Percentiles rank a stretch among this genome's conserved stretches.
Evolutionary conservation across 768 basidiomycete genomes (phyloP).

Genomic region (Hemileccinum rubropunctum): DNA sequence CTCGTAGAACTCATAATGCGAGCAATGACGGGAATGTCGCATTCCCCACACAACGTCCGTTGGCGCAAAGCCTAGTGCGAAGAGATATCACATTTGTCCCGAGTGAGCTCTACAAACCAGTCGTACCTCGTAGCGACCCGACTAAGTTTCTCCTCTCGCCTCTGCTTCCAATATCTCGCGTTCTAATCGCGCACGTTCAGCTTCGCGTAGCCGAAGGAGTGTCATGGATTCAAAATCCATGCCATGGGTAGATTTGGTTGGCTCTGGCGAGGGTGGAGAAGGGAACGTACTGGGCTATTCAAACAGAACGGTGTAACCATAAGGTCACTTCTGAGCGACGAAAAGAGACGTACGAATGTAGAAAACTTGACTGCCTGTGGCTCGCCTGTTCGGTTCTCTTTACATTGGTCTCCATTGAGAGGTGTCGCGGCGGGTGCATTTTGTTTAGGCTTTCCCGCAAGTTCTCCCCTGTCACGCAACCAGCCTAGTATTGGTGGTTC

Average conservation of each 20-base stretch:
- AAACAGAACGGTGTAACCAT: slow-evolving; percentile 7
- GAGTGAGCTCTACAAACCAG: slow-evolving; percentile 5
- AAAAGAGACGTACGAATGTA: slow-evolving; percentile 23
- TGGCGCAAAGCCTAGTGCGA: neutral
- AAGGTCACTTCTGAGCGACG: neutral
- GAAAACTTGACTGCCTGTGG: slow-evolving; percentile 43
- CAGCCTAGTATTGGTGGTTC: slow-evolving; percentile 73
- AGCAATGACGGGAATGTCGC: neutral
- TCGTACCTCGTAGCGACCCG: slow-evolving; percentile 11
- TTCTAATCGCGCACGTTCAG: slow-evolving; percentile 75
- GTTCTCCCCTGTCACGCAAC: slow-evolving; percentile 69
- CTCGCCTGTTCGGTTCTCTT: neutral
- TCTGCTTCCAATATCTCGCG: slow-evolving; percentile 74
- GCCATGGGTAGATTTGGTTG: slow-evolving; percentile 34
- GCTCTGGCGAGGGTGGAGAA: slow-evolving; percentile 14
- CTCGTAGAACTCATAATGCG: neutral
- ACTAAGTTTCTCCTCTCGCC: slow-evolving; percentile 30
- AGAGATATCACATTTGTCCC: slow-evolving; percentile 6
- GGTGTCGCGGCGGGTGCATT: slow-evolving; percentile 18
- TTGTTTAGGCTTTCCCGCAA: slow-evolving; percentile 33
- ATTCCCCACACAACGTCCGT: neutral
- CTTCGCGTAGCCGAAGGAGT: slow-evolving; percentile 76
- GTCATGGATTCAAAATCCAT: slow-evolving; percentile 81
- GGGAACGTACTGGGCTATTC: slow-evolving; percentile 20
- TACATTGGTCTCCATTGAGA: slow-evolving; percentile 12